Evolutionary conservation across 768 basidiomycete species (phyloP), one percentile per base, ranked within the genome.

Genomic region (Termitomyces sp.): DNA sequence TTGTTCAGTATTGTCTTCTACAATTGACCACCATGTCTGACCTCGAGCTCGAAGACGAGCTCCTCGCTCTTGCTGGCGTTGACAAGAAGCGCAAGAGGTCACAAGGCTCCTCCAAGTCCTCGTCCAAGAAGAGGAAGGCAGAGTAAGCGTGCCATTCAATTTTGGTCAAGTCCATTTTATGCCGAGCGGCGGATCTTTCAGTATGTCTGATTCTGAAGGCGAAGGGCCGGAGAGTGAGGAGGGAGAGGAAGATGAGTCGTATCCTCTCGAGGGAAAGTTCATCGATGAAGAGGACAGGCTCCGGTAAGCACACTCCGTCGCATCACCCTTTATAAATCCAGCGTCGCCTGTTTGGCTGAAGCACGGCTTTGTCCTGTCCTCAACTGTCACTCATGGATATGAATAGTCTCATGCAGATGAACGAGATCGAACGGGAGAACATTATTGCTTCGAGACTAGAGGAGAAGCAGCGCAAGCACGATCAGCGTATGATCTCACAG

Each of bases 191-290:
- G 56, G 54, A 57, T 59, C 33, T 61, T 62, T 56, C 59, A 79
- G 77, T 49, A 70, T 70, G 52, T 72, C 70, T 35, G 76, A 80
- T 33, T 81, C 81, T 35, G 84, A 86, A 18, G 84, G 81, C 35
- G 74, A 78, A 42, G 80, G 72, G 22, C 78, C 80, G 12, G 88
- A 90, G 64, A 87, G 83, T 59, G 88, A 90, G 64, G 83, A 81
- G 40, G 58, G 38, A 56, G 80, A 80, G 32, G 79, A 77, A 5
- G 68, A 70, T 6, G 87, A 92, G 63, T 86, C 86, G 4, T 98
- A 92, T 68, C 95, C 94, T 0, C 74, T 97, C 13, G 96, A 98
- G 65, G 94, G 92, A 51, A 92, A 92, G 71, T 98, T 91, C 68
- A 81, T 81, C 58, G 87, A 97, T 66, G 92, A 93, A 64, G 80